Base-by-base conservation (phyloP, 371 early-diverging fungal genomes). In the Saksenaea vasiformis region DNA sequence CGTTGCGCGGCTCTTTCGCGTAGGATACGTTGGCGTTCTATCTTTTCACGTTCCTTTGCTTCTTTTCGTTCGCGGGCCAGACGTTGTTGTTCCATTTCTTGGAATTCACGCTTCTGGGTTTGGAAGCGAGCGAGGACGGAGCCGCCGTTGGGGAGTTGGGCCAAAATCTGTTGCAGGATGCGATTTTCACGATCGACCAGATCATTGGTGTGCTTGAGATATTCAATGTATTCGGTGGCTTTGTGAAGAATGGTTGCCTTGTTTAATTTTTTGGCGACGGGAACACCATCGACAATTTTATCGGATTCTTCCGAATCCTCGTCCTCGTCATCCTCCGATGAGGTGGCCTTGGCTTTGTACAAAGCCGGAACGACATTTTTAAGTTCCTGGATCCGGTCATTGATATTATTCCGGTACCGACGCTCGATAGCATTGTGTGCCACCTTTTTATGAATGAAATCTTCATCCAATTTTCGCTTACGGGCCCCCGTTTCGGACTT, bases 401-500 rank as follows among this genome's bases (percentile, higher is more conserved):
- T 95, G 65, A 95, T 91, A 71, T 94, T 95, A 76, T 92, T 94
- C 64, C 96, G 85, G 74, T 94, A 94, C 38, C 93, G 83, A 17
- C 91, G 85, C 71, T 95, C 96, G 34, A 94, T 94, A 1, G 91
- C 94, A 64, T 94, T 95, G 70, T 95, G 95, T 0, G 94, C 92
- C 5, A 91, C 91, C 68, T 93, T 94, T 70, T 93, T 91, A 0
- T 68, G 60, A 24, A 47, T 47, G 9, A 47, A 47, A 0, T 47
- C 51, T 17, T 47, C 51, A 22, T 47, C 51, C n/a, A 19, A 22
- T 47, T 47, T 47, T 8, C 27, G 51, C 22, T 47, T 47, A 22
- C 51, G 51, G n/a, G 3, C 22, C n/a, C n/a, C n/a, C 7, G n/a
- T 22, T 19, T 47, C 51, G 19, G 51, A 47, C 22, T 47, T 47